phyloP scores from a whole-genome alignment of 192 early-diverging fungal species.

The Podila minutissima region DNA sequence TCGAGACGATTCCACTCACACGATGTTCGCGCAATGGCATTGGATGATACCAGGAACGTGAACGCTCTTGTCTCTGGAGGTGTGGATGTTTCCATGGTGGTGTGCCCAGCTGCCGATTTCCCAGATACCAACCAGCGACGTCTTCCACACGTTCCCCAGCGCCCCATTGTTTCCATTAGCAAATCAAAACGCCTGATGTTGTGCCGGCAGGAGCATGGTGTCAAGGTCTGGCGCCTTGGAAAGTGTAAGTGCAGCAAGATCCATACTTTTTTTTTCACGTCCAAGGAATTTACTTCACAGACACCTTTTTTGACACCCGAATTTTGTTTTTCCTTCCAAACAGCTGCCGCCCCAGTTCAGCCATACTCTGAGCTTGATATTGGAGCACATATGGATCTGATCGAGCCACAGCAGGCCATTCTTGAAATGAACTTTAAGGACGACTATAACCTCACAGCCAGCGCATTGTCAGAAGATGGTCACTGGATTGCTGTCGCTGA shows the following conservation, averaged over 20 bases:
- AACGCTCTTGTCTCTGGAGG: constrained; percentile 89
- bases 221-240: constrained; percentile 90
- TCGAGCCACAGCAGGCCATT: constrained; percentile 73
- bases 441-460: constrained; percentile 72
- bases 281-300: neutral
- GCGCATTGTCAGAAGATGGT: constrained; percentile 85
- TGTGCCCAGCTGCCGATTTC: constrained; percentile 66
- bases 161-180: constrained; percentile 62
- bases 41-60: constrained; percentile 73
- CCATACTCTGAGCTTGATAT: constrained; percentile 48
- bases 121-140: constrained; percentile 69
- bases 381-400: constrained; percentile 58
- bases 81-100: constrained; percentile 78
- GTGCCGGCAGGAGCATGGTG: constrained; percentile 69
- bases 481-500: constrained; percentile 86
- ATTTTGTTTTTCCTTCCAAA: neutral
- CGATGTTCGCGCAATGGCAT: constrained; percentile 89
- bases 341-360: constrained; percentile 42
- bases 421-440: constrained; percentile 82
- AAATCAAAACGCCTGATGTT: constrained; percentile 71
- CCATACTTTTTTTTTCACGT: neutral
- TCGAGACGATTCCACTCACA: constrained; percentile 93
- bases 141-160: constrained; percentile 72
- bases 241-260: constrained; percentile 50
- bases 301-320: neutral